These are phyloP conservation scores for Mucor lusitanicus DNA, from an alignment of 371 early-diverging fungal species.

Conservation along the genomic window DNA sequence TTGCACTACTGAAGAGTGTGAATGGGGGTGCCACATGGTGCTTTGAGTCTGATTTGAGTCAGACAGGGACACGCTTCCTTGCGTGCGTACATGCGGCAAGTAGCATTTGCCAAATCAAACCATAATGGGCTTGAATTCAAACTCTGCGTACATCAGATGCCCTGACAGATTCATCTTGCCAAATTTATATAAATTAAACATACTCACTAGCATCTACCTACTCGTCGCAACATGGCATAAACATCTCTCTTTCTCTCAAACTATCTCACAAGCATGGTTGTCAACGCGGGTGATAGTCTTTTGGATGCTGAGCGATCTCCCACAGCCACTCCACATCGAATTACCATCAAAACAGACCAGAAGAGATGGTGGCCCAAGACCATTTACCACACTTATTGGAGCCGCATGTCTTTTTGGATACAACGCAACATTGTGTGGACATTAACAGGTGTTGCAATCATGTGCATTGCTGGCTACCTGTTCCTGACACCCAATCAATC, in stretches of 20 bases:
- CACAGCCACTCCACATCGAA: background rate
- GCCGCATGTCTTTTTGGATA: conserved; percentile 3
- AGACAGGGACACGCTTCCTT: too few species aligned
- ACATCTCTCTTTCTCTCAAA: background rate
- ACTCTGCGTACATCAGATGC: background rate
- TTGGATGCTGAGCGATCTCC: conserved; percentile 3
- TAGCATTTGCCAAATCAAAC: background rate
- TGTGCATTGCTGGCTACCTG: background rate
- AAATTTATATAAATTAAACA: background rate
- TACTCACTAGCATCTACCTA: background rate
- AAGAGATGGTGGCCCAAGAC: background rate
- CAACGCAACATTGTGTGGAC: background rate
- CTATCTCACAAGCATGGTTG: background rate
- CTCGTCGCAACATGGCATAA: background rate
- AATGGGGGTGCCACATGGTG: too few species aligned
- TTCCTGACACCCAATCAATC: background rate
- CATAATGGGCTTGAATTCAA: background rate
- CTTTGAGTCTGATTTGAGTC: too few species aligned
- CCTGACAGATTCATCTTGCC: background rate
- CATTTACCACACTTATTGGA: conserved; percentile 4
- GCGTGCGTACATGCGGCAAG: too few species aligned
- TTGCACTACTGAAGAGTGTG: background rate
- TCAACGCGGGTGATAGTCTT: background rate
- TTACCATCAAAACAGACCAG: conserved; percentile 6
- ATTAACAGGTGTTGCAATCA: background rate